phyloP scores from a whole-genome alignment of 176 grass and related monocot genomes.

The Typha latifolia region DNA sequence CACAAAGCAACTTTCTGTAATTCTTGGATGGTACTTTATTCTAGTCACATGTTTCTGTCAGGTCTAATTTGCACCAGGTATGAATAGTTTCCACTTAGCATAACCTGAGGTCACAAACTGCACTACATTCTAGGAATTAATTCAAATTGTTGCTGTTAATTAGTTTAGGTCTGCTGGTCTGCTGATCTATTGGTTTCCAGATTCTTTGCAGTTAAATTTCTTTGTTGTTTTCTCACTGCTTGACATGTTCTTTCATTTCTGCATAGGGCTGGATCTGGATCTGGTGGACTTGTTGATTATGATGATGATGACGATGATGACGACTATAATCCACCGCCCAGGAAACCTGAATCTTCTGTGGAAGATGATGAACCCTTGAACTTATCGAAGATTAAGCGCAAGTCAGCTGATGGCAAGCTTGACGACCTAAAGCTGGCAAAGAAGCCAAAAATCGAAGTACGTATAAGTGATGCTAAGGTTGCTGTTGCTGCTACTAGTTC shows the following conservation, averaged over 20 bases:
- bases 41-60: no score
- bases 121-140: no score
- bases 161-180: neutral
- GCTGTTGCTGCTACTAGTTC: conserved; percentile 12
- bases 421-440: conserved; percentile 28
- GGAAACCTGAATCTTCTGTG: conserved; percentile 25
- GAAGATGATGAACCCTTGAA: conserved; percentile 51
- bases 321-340: conserved; percentile 42
- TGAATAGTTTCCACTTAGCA: no score
- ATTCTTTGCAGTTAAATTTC: neutral
- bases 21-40: no score
- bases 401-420: conserved; percentile 14
- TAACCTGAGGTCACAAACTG: no score
- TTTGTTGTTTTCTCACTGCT: neutral
- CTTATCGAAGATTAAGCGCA: conserved; percentile 50
- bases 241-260: neutral
- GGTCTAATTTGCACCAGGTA: no score
- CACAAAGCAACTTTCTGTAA: no score
- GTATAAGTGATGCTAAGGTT: conserved; percentile 32
- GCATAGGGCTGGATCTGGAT: conserved; percentile 40
- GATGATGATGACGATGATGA: conserved; percentile 62
- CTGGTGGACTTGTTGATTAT: conserved; percentile 45
- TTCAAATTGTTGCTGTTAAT: no score
- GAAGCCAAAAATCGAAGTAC: conserved; percentile 55
- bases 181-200: neutral